These are phyloP conservation scores for Verticillium longisporum DNA, from an alignment of 2,329 filamentous ascomycete genomes.

Conservation along the genomic window DNA sequence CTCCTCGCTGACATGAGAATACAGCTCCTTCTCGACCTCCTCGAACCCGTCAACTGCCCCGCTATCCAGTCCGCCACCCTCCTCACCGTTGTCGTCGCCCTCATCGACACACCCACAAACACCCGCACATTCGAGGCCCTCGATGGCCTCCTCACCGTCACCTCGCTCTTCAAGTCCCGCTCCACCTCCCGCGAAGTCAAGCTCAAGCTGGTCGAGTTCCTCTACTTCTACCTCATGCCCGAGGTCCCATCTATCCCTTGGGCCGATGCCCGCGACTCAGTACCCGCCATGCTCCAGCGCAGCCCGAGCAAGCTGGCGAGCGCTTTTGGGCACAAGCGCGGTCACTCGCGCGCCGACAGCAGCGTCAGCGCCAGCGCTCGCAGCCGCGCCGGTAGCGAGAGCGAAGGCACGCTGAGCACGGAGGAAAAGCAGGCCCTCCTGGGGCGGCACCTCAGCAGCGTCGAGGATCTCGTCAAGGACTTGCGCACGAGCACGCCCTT, in stretches of 20 bases:
- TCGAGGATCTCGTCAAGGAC: slow-evolving; percentile 80
- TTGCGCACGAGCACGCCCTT: slow-evolving; percentile 73
- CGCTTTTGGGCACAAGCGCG: slow-evolving; percentile 36
- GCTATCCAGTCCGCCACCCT: slow-evolving; percentile 87
- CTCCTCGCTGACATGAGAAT: neutral
- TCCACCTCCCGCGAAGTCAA: slow-evolving; percentile 84
- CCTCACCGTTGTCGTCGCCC: slow-evolving; percentile 80
- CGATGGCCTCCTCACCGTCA: slow-evolving; percentile 86
- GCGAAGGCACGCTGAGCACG: slow-evolving; percentile 53
- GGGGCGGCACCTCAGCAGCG: slow-evolving; percentile 70
- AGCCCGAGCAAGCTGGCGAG: slow-evolving; percentile 62
- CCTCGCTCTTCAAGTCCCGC: slow-evolving; percentile 85
- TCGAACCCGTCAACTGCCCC: slow-evolving; percentile 86
- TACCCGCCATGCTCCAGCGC: slow-evolving; percentile 51
- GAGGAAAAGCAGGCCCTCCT: slow-evolving; percentile 78
- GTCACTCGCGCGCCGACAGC: slow-evolving; percentile 17
- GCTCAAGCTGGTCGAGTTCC: slow-evolving; percentile 90
- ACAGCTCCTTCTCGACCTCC: slow-evolving; percentile 81
- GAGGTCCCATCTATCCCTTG: slow-evolving; percentile 60
- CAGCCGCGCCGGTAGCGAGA: slow-evolving; percentile 27
- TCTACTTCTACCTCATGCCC: slow-evolving; percentile 98
- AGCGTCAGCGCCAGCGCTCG: slow-evolving; percentile 23
- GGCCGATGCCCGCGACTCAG: slow-evolving; percentile 35
- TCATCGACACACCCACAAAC: slow-evolving; percentile 81
- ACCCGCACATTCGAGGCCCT: slow-evolving; percentile 87